Evolutionary conservation across 345 rosid species (phyloP), one percentile per base, ranked within the genome.

Genomic region (Euphorbia tirucalli): DNA sequence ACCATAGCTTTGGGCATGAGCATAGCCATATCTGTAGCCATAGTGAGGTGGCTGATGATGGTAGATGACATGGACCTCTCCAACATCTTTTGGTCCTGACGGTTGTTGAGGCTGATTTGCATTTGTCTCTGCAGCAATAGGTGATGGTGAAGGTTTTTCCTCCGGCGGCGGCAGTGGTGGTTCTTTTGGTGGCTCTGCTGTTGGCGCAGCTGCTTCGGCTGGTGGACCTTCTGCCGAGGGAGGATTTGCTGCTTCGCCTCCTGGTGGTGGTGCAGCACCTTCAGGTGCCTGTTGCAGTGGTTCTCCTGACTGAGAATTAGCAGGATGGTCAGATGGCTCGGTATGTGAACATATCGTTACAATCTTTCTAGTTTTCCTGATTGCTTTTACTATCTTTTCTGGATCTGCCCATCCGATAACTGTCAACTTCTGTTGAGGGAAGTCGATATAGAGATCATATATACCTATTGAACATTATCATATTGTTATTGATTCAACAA

Each of bases 331-430:
- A 27, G 83, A 10, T 64, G 74, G 77, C 46, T 88, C 88, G 1
- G 81, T 52, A 25, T 84, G 81, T 16, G 88, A 80, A 77, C 85
- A 81, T 54, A 90, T 86, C 46, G 82, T 83, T 37, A 88, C 92
- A 35, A 68, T 84, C 84, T 84, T 90, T 77, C 91, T 86, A 5
- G 87, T 83, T 71, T 86, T 88, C 70, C 82, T 87, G 28, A 90
- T 84, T 5, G 93, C 93, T 65, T 86, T 88, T 19, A 90, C 75
- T 27, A 88, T 79, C 75, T 68, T 84, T 28, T 84, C 91, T 0
- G 93, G 96, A 74, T 88, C 92, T 1, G 87, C 93, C 90, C 96
- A 86, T 56, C 96, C 93, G 18, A 86, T 71, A 14, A 90, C 59
- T 11, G 89, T 88, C 71, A 88, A 63, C 75, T 88, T 90, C 78